A percentile compares a stretch with the other conserved stretches of the same genome.
phyloP scores from a whole-genome alignment of 345 rosid genomes.

The Gossypium longicalyx region DNA sequence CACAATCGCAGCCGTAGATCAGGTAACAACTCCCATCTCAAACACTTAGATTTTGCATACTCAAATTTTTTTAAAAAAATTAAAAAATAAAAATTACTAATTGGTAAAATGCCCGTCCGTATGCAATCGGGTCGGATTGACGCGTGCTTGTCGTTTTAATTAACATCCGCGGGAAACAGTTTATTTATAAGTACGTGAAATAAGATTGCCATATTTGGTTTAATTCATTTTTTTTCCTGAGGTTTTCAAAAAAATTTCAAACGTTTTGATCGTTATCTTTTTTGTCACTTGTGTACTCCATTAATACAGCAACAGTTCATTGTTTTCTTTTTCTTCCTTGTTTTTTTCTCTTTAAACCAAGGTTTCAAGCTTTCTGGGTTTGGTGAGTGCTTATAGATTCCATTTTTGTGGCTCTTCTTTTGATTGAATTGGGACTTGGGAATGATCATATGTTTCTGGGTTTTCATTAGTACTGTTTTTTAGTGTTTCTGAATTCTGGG shows the following conservation, averaged over 20 bases:
- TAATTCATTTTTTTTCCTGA: not conserved
- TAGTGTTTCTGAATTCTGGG: not conserved
- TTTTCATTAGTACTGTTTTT: not conserved
- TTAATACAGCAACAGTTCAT: not conserved
- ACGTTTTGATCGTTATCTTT: constrained; percentile 18
- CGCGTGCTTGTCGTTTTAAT: not conserved
- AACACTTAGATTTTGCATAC: not conserved
- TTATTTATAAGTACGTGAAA: not conserved
- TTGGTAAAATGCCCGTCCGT: not conserved
- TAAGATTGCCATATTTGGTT: not conserved
- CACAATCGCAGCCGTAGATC: constrained; percentile 10
- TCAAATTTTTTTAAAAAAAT: not conserved
- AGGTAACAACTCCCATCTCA: not conserved
- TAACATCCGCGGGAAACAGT: constrained; percentile 10
- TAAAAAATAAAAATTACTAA: not conserved
- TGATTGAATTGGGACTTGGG: not conserved
- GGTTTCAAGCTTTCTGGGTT: constrained; percentile 9
- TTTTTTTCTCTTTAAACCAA: not conserved
- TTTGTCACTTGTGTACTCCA: constrained; percentile 17
- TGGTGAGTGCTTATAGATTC: constrained; percentile 10
- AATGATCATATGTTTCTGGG: constrained; percentile 1
- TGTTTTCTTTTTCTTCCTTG: not conserved
- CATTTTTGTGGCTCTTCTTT: not conserved
- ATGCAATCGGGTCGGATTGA: not conserved
- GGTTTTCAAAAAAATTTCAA: not conserved